Evolutionary conservation across 2,329 filamentous ascomycete species (phyloP).

Genomic region (Trichoderma breve): DNA sequence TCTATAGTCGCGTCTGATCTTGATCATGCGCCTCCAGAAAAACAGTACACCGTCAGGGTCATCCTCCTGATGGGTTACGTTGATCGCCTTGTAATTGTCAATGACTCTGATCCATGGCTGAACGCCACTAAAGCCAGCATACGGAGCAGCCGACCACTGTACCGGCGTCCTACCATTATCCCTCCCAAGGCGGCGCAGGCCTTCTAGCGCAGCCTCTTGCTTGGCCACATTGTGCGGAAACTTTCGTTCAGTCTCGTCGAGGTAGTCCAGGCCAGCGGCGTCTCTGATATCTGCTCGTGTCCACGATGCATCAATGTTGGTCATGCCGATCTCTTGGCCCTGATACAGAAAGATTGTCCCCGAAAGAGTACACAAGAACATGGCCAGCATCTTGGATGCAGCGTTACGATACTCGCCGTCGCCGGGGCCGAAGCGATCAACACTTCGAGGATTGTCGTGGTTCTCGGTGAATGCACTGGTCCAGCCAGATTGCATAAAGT

Average conservation of each 20-base stretch:
- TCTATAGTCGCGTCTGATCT: neutral
- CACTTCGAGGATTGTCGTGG: conserved; percentile 59
- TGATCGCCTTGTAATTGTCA: conserved; percentile 49
- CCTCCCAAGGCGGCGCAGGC: conserved; percentile 47
- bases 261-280: conserved; percentile 34
- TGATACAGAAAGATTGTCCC: conserved; percentile 60
- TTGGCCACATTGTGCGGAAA: conserved; percentile 35
- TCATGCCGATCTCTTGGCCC: conserved; percentile 62
- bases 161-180: conserved; percentile 66
- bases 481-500: conserved; percentile 40
- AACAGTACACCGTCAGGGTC: neutral
- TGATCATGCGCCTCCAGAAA: neutral
- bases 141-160: conserved; percentile 58
- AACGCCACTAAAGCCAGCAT: conserved; percentile 58
- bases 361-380: conserved; percentile 48
- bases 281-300: neutral
- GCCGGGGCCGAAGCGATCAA: conserved; percentile 52
- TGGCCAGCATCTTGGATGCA: conserved; percentile 53
- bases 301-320: conserved; percentile 38
- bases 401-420: conserved; percentile 39
- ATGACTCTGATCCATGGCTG: conserved; percentile 62
- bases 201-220: conserved; percentile 43
- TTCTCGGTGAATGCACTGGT: conserved; percentile 62
- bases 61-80: neutral
- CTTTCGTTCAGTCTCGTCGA: neutral